Evolutionary conservation across 2,329 filamentous ascomycete species (phyloP).

Genomic region (Arthrobotrys sinensis): DNA sequence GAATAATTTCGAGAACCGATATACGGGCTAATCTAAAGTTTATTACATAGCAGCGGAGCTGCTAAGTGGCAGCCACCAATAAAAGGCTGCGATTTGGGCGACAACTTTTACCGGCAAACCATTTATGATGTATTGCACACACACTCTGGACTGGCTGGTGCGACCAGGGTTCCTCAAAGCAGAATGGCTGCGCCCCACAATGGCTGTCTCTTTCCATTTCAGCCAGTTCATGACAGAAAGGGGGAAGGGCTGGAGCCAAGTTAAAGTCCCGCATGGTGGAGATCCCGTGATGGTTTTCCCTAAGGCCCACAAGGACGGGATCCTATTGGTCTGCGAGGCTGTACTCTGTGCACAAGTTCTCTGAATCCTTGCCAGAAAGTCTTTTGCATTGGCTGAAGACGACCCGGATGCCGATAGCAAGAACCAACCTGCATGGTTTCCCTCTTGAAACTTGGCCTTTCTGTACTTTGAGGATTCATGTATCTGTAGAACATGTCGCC

Average conservation of each 20-base stretch:
- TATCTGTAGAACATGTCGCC: constrained; percentile 49
- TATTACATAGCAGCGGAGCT: constrained; percentile 45
- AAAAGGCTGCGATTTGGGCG: constrained; percentile 59
- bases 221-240: constrained; percentile 54
- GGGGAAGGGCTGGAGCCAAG: constrained; percentile 57
- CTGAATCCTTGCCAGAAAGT: constrained; percentile 50
- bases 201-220: constrained; percentile 60
- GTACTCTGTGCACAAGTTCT: constrained; percentile 11
- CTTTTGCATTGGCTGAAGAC: constrained; percentile 36
- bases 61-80: constrained; percentile 51
- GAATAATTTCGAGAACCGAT: constrained; percentile 59
- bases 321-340: constrained; percentile 39
- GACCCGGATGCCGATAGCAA: constrained; percentile 15
- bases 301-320: constrained; percentile 28
- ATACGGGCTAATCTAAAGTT: constrained; percentile 61
- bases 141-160: constrained; percentile 56
- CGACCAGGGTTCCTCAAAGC: constrained; percentile 47
- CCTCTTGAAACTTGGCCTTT: constrained; percentile 8
- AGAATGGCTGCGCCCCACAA: constrained; percentile 54
- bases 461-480: constrained; percentile 2
- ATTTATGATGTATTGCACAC: constrained; percentile 49
- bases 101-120: constrained; percentile 48
- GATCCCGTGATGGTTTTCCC: constrained; percentile 59
- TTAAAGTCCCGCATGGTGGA: constrained; percentile 52
- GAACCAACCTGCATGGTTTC: not conserved